phyloP scores from a whole-genome alignment of 768 basidiomycete genomes.

The Phaffia tasmanica region DNA sequence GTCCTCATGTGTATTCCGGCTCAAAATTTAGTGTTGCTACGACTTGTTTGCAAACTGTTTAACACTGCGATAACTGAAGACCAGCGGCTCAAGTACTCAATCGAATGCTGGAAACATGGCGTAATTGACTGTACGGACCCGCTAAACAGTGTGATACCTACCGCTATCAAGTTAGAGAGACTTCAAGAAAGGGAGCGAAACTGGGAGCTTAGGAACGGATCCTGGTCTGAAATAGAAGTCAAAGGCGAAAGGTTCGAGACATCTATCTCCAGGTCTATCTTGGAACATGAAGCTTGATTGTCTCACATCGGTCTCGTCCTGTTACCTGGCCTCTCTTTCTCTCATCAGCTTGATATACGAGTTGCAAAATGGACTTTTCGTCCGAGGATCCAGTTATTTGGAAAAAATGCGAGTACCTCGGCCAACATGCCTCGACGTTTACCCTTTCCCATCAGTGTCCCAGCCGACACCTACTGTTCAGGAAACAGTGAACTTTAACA shows the following conservation, averaged over 20 bases:
- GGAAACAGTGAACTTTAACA: conserved; percentile 8
- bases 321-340: not conserved
- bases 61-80: not conserved
- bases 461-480: not conserved
- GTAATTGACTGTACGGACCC: conserved; percentile 1
- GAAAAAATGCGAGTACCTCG: not conserved
- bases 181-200: conserved; percentile 1
- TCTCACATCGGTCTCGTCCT: not conserved
- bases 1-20: conserved; percentile 8
- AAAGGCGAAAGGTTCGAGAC: conserved; percentile 3
- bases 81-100: not conserved
- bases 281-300: not conserved
- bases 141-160: not conserved
- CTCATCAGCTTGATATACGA: conserved; percentile 22
- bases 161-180: not conserved
- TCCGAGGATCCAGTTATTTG: conserved; percentile 12
- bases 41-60: conserved; percentile 2
- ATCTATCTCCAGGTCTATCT: not conserved
- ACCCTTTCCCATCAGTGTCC: not conserved
- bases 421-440: conserved; percentile 6
- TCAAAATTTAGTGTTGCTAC: conserved; percentile 3
- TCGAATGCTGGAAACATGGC: not conserved
- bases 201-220: not conserved
- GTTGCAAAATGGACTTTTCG: conserved; percentile 19
- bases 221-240: not conserved